Evolutionary conservation across 225 moss, liverwort and hornwort genomes (phyloP).

Genomic region (Bryum argenteum): DNA sequence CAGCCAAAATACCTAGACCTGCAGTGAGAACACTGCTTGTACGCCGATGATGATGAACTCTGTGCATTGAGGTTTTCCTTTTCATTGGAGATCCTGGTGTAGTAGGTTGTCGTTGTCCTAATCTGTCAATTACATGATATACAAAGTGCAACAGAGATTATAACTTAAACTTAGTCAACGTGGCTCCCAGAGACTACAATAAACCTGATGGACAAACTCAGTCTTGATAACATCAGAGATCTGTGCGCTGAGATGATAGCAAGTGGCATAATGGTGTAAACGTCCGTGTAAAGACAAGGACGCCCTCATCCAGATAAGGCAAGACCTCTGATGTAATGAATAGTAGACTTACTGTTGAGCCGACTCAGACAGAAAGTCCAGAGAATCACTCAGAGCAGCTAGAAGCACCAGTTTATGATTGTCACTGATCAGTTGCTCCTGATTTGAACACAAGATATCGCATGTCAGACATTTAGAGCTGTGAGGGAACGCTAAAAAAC

Average conservation of each 20-base stretch:
- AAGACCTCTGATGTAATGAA: conserved; percentile 18
- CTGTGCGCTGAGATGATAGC: no score
- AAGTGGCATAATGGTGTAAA: no score
- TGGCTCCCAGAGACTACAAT: no score
- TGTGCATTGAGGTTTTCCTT: conserved; percentile 68
- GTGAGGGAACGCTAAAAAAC: conserved; percentile 26
- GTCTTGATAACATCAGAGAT: not conserved
- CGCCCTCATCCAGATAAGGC: not conserved
- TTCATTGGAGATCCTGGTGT: conserved; percentile 76
- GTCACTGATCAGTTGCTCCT: conserved; percentile 94
- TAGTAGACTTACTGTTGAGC: conserved; percentile 79
- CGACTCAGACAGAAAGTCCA: conserved; percentile 91
- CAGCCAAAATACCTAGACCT: conserved; percentile 93
- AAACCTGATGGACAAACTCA: not conserved
- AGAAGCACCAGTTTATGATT: conserved; percentile 91
- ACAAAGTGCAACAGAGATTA: not conserved
- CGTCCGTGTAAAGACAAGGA: not conserved
- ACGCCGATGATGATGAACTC: conserved; percentile 89
- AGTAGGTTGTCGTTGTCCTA: conserved; percentile 78
- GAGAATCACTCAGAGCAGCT: conserved; percentile 93
- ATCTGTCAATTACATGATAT: conserved; percentile 44
- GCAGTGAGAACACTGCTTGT: conserved; percentile 97
- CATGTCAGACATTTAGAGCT: conserved; percentile 20
- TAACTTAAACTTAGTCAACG: no score
- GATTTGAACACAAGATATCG: conserved; percentile 34